Evolutionary conservation across 352 stramenopile genomes (phyloP), one percentile per base, ranked within the genome.

Genomic region (Halophytophthora polymorphica): DNA sequence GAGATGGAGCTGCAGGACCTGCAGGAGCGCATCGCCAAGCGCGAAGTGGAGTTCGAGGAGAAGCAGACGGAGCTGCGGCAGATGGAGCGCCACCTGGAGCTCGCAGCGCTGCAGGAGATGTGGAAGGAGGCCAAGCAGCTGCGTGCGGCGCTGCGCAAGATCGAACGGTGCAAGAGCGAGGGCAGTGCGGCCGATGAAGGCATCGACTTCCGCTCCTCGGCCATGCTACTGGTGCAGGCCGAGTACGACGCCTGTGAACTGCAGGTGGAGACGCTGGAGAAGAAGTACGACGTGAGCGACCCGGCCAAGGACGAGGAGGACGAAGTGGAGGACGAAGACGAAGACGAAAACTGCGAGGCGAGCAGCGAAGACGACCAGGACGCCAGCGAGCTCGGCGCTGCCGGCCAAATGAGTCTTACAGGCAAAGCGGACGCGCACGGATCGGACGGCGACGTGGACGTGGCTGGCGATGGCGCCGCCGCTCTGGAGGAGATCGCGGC

Each of bases 1-100:
- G 79, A 86, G 28, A 92, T 90, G 78, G 83, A 92, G 45, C 68
- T 94, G 3, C 70, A 90, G 50, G 83, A 94, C 25, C 42, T 90
- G 17, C 77, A 77, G 39, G 81, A 90, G 38, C 73, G 76, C 14
- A 89, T 94, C 40, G 67, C 68, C 7, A 89, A 87, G 65, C 73
- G 73, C 21, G 62, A 82, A 23, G 54, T 70, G 13, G 82, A 88
- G 58, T 90, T 68, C 40, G 65, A 90, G 38, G 77, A 85, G 38
- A 90, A 91, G 64, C 85, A 87, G 56, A 69, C 84, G 25, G 81
- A 91, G 47, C 64, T 87, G 6, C 81, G 86, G 46, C 69, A 71
- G 25, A 72, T 90, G 40, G 79, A 93, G 45, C 90, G 88, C 33
- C 71, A 85, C 33, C 45, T 93, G 19, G 83, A 91, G 39, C 50